These are phyloP conservation scores for Arabidopsis hybrid DNA, from an alignment of 441 rosid species.

Conservation along the genomic window DNA sequence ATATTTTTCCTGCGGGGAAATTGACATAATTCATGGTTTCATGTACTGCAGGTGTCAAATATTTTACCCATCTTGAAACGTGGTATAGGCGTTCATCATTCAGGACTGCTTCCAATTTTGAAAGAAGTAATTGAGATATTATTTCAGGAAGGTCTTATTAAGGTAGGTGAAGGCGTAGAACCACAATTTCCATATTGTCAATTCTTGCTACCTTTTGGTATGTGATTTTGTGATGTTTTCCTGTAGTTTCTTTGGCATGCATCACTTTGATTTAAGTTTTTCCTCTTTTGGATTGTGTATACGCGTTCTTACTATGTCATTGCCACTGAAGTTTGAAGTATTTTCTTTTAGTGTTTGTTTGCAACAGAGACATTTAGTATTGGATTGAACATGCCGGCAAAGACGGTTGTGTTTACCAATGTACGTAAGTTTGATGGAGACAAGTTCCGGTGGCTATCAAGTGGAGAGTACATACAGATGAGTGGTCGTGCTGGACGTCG, in stretches of 20 bases:
- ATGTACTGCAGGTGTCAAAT: constrained; percentile 75
- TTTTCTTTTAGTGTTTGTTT: constrained; percentile 82
- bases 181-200: constrained; percentile 21
- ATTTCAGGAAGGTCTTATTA: constrained; percentile 96
- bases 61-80: constrained; percentile 96
- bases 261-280: not conserved
- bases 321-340: constrained; percentile 39
- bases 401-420: constrained; percentile 97
- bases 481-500: constrained; percentile 99
- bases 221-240: constrained; percentile 14
- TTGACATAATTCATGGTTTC: constrained; percentile 38
- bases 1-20: constrained; percentile 24
- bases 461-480: constrained; percentile 99
- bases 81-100: constrained; percentile 98
- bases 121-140: constrained; percentile 98
- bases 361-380: constrained; percentile 99
- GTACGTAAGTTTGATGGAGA: constrained; percentile 99
- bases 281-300: not conserved
- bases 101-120: constrained; percentile 97
- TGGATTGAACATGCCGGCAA: constrained; percentile 99
- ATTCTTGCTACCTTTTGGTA: constrained; percentile 13
- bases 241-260: constrained; percentile 16
- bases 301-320: constrained; percentile 20
- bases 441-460: constrained; percentile 97
- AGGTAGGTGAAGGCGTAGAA: constrained; percentile 55